Conservation (phyloP, 129 eudicot genomes). For the Calendula officinalis region DNA sequence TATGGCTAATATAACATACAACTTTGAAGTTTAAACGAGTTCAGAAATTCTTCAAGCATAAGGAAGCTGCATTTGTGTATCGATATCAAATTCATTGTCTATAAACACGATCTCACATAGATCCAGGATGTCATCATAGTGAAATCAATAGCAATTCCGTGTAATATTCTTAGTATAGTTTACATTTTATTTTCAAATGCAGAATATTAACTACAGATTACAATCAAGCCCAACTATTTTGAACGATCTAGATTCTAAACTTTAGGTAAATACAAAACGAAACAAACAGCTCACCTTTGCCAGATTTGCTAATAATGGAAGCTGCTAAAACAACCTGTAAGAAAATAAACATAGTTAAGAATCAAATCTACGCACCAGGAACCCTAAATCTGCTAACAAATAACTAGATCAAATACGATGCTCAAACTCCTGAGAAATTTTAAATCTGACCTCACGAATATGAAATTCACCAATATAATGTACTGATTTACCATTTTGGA, state of each 20-base stretch:
- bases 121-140: too few species aligned
- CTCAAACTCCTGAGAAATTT: too few species aligned
- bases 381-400: too few species aligned
- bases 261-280: background rate
- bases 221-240: background rate
- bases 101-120: too few species aligned
- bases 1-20: background rate
- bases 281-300: slow-evolving; percentile 54
- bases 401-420: too few species aligned
- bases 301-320: slow-evolving; percentile 75
- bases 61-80: too few species aligned
- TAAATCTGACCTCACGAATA: too few species aligned
- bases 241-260: background rate
- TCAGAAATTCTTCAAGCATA: background rate
- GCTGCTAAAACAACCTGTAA: slow-evolving; percentile 85
- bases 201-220: background rate
- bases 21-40: background rate
- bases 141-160: too few species aligned
- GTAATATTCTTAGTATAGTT: too few species aligned
- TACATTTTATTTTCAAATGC: background rate
- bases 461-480: too few species aligned
- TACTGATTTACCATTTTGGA: too few species aligned
- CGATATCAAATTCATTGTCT: too few species aligned
- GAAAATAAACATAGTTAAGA: background rate
- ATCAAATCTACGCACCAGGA: background rate